A percentile compares a stretch with the other conserved stretches of the same genome.
These are phyloP conservation scores for Rauvolfia tetraphylla DNA, from an alignment of 257 asterid species.

Conservation along the genomic window DNA sequence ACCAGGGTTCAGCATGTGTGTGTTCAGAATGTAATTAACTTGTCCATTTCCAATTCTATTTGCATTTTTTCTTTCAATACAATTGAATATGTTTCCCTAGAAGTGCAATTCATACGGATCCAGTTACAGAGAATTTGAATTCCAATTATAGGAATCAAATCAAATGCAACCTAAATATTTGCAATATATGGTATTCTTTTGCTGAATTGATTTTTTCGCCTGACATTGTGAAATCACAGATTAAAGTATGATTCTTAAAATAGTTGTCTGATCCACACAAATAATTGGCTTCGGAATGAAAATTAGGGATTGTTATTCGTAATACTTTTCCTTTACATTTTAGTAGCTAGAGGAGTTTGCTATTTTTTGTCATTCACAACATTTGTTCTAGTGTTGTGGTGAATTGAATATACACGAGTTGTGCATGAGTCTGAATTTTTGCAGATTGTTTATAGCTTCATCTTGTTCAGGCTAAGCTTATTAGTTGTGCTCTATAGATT, in stretches of 20 bases:
- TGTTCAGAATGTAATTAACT: too few relatives aligned
- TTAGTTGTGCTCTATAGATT: constrained; percentile 41
- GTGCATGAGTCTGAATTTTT: not conserved
- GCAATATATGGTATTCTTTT: not conserved
- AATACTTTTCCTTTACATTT: too few relatives aligned
- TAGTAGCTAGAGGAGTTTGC: not conserved
- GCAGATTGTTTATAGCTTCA: not conserved
- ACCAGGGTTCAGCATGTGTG: too few relatives aligned
- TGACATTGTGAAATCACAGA: not conserved
- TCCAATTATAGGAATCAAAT: too few relatives aligned
- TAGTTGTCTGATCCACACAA: not conserved
- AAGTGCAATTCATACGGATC: too few relatives aligned
- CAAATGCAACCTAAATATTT: too few relatives aligned
- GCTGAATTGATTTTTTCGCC: not conserved
- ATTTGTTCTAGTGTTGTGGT: not conserved
- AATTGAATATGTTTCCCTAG: too few relatives aligned
- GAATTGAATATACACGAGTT: not conserved
- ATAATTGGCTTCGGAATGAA: too few relatives aligned
- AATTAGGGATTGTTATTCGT: too few relatives aligned
- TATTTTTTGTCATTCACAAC: not conserved
- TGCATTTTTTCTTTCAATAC: too few relatives aligned
- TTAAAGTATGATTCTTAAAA: not conserved
- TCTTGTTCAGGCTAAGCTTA: not conserved
- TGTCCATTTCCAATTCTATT: too few relatives aligned
- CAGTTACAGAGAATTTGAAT: not conserved